phyloP scores from a whole-genome alignment of 1,284 basidiomycete species.

The Schizopora paradoxa region DNA sequence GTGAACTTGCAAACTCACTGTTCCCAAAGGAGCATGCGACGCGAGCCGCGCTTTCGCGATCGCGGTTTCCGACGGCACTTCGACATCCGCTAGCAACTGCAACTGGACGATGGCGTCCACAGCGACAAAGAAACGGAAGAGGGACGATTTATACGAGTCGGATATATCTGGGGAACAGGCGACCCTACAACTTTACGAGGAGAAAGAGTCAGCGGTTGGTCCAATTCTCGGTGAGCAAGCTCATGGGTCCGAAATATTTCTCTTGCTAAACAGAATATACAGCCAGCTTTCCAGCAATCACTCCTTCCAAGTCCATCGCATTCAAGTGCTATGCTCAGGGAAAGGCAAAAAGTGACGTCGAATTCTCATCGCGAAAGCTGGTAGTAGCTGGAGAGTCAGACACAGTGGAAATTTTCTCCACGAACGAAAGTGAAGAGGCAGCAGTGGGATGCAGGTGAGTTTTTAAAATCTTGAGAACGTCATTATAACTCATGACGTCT shows the following conservation, averaged over 20 bases:
- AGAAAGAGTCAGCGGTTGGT: slow-evolving; percentile 46
- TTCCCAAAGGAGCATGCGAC: slow-evolving; percentile 15
- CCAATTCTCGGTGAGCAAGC: slow-evolving; percentile 64
- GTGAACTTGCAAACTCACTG: too few species aligned
- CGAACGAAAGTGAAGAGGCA: slow-evolving; percentile 37
- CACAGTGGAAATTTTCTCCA: slow-evolving; percentile 55
- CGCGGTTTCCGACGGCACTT: slow-evolving; percentile 5
- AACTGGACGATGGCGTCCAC: slow-evolving; percentile 4
- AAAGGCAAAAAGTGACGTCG: slow-evolving; percentile 30
- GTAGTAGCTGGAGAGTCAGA: slow-evolving; percentile 71
- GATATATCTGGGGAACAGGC: slow-evolving; percentile 35
- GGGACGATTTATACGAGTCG: slow-evolving; percentile 31
- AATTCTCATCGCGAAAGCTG: slow-evolving; percentile 42
- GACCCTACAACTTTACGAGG: slow-evolving; percentile 42
- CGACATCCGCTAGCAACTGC: neutral
- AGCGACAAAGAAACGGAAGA: slow-evolving; percentile 58
- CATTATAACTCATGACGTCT: slow-evolving; percentile 14
- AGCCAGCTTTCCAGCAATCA: slow-evolving; percentile 75
- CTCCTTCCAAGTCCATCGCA: slow-evolving; percentile 52
- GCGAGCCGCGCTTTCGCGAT: slow-evolving; percentile 12
- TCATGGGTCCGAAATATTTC: slow-evolving; percentile 21
- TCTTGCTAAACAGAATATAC: slow-evolving; percentile 8
- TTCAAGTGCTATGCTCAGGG: slow-evolving; percentile 61
- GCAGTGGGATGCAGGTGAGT: slow-evolving; percentile 60
- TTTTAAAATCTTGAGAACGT: slow-evolving; percentile 22